Evolutionary conservation across 345 rosid species (phyloP).

Genomic region (Corchorus olitorius): DNA sequence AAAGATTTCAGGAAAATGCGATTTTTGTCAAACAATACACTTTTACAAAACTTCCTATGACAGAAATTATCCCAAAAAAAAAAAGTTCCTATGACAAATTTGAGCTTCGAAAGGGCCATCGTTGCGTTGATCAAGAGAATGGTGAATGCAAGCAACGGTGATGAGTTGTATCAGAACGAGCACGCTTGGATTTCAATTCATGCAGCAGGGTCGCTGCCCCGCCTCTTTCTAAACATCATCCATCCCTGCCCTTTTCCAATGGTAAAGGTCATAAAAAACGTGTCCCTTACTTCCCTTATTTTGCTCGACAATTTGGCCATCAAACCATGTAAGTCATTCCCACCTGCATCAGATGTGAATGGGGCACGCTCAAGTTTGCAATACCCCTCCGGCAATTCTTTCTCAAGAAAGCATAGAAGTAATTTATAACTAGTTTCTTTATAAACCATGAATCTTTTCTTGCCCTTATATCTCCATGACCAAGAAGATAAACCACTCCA

Average conservation of each 20-base stretch:
- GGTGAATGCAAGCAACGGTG: neutral
- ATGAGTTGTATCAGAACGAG: neutral
- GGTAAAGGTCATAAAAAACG: neutral
- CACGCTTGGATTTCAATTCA: neutral
- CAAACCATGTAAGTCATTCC: conserved; percentile 99
- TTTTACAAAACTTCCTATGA: conserved; percentile 29
- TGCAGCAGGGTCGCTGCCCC: too few species aligned
- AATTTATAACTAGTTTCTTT: conserved; percentile 88
- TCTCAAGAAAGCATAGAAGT: conserved; percentile 92
- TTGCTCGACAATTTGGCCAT: conserved; percentile 23
- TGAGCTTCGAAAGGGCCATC: neutral
- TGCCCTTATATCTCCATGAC: conserved; percentile 97
- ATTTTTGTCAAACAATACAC: too few species aligned
- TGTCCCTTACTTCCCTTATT: conserved; percentile 2
- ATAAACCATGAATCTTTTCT: conserved; percentile 97
- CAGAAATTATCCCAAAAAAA: too few species aligned
- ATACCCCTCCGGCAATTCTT: conserved; percentile 94
- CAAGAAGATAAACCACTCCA: conserved; percentile 96
- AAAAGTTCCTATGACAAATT: neutral
- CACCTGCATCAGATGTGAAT: conserved; percentile 93
- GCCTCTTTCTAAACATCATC: neutral
- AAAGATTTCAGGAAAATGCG: neutral
- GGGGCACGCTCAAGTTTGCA: conserved; percentile 93
- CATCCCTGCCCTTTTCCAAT: too few species aligned
- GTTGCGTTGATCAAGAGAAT: neutral